Percentiles rank a stretch among this genome's conserved stretches.
Evolutionary conservation across 345 rosid species (phyloP).

Genomic region (Schrenkiella parvula): DNA sequence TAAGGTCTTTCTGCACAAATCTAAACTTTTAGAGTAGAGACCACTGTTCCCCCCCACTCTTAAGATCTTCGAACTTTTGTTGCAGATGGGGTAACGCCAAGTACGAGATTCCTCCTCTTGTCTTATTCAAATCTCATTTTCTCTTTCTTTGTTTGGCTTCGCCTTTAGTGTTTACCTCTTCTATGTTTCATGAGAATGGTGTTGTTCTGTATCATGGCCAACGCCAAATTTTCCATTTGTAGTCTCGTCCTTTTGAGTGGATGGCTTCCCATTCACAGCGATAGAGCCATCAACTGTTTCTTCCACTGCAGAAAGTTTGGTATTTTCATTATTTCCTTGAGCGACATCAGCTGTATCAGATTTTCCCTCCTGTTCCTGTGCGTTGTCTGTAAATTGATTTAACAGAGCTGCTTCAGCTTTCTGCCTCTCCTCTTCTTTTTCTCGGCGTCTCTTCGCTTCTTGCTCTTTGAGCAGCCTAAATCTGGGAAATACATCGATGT

Average conservation of each 20-base stretch:
- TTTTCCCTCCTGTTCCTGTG: conserved; percentile 23
- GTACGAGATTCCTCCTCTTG: neutral
- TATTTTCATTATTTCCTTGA: conserved; percentile 23
- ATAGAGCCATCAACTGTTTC: conserved; percentile 34
- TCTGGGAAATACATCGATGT: conserved; percentile 37
- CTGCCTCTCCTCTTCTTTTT: conserved; percentile 61
- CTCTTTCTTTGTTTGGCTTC: neutral
- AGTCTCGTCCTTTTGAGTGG: conserved; percentile 30
- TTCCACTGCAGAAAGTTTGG: conserved; percentile 5
- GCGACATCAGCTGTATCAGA: conserved; percentile 21
- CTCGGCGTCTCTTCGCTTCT: conserved; percentile 62
- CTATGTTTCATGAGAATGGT: conserved; percentile 30
- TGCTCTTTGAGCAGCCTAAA: conserved; percentile 78
- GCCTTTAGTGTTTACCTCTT: conserved; percentile 17
- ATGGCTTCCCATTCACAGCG: conserved; percentile 44
- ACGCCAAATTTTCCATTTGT: conserved; percentile 32
- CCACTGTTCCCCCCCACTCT: neutral
- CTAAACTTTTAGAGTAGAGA: neutral
- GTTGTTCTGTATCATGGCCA: conserved; percentile 27
- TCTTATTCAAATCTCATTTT: conserved; percentile 6
- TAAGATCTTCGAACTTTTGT: neutral
- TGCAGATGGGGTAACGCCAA: neutral
- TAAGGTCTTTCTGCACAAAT: neutral
- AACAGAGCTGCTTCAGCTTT: conserved; percentile 44
- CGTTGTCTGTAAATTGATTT: conserved; percentile 27